phyloP scores from a whole-genome alignment of 306 rosid genomes.

The Trichosanthes cucumerina region DNA sequence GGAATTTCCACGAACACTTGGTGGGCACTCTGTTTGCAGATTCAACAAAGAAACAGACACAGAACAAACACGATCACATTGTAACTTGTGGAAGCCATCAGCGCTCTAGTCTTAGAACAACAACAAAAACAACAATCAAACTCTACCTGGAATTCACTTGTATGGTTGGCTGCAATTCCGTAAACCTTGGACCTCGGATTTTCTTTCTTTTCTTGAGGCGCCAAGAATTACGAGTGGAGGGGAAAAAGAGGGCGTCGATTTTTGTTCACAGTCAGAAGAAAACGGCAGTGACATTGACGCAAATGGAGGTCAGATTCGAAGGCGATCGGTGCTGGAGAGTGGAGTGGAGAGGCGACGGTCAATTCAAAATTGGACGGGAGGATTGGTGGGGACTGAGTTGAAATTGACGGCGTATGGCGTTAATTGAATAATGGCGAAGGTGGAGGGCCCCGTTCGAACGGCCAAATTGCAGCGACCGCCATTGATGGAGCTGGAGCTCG shows the following conservation, averaged over 20 bases:
- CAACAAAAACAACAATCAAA: background rate
- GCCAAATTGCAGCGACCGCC: background rate
- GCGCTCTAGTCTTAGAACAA: background rate
- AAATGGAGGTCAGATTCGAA: background rate
- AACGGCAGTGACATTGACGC: background rate
- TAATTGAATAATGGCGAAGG: background rate
- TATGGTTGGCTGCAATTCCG: slow-evolving; percentile 8
- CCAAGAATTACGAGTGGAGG: background rate
- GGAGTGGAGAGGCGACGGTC: background rate
- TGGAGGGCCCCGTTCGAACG: background rate
- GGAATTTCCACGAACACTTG: background rate
- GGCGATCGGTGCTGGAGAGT: background rate
- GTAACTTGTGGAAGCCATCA: background rate
- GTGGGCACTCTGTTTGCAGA: background rate
- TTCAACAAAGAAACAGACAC: background rate
- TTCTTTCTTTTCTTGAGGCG: background rate
- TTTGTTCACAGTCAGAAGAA: background rate
- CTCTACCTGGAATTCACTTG: background rate
- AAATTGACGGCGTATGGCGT: slow-evolving; percentile 5
- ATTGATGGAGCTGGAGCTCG: slow-evolving; percentile 6
- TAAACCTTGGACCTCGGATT: slow-evolving; percentile 9
- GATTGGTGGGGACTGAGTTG: background rate
- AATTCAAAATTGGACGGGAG: background rate
- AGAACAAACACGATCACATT: background rate
- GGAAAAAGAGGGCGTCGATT: background rate